phyloP scores from a whole-genome alignment of 129 eudicot genomes.

The Sambucus nigra region DNA sequence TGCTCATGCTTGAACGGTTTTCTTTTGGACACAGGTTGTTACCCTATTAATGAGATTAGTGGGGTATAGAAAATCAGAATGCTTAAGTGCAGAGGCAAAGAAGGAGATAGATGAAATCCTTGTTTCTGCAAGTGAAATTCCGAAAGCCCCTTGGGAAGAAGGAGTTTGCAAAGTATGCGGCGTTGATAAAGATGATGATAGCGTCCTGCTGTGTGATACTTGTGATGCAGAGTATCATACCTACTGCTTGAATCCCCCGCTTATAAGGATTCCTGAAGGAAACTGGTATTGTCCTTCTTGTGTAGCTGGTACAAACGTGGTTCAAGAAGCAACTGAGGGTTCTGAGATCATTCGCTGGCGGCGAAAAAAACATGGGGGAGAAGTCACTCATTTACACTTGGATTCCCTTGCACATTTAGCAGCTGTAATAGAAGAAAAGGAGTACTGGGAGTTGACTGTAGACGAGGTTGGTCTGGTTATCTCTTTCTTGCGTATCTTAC shows the following conservation, averaged over 20 bases:
- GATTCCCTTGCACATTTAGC: constrained; percentile 33
- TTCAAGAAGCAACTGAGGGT: constrained; percentile 27
- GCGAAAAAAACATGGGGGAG: constrained; percentile 30
- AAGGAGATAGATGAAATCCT: constrained; percentile 33
- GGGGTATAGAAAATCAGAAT: constrained; percentile 13
- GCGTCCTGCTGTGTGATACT: constrained; percentile 51
- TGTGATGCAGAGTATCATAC: constrained; percentile 67
- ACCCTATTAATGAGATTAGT: constrained; percentile 11
- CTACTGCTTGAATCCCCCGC: constrained; percentile 66
- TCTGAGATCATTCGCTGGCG: constrained; percentile 13
- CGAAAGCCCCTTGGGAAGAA: constrained; percentile 50
- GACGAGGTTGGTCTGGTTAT: constrained; percentile 34
- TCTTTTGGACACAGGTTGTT: constrained; percentile 28
- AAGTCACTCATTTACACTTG: constrained; percentile 26
- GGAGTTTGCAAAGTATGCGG: constrained; percentile 71
- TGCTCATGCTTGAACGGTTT: background rate
- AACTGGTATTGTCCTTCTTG: constrained; percentile 72
- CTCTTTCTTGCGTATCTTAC: constrained; percentile 1
- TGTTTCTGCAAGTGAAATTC: constrained; percentile 21
- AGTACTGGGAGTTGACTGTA: constrained; percentile 38
- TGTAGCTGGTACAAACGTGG: constrained; percentile 13
- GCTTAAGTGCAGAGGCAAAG: constrained; percentile 17
- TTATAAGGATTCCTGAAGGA: constrained; percentile 54
- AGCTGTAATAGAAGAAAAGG: constrained; percentile 26
- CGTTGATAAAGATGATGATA: constrained; percentile 51